Percentiles rank a stretch among this genome's conserved stretches.
Conservation (phyloP, 2,329 filamentous ascomycete genomes). For the Fusarium annulatum region DNA sequence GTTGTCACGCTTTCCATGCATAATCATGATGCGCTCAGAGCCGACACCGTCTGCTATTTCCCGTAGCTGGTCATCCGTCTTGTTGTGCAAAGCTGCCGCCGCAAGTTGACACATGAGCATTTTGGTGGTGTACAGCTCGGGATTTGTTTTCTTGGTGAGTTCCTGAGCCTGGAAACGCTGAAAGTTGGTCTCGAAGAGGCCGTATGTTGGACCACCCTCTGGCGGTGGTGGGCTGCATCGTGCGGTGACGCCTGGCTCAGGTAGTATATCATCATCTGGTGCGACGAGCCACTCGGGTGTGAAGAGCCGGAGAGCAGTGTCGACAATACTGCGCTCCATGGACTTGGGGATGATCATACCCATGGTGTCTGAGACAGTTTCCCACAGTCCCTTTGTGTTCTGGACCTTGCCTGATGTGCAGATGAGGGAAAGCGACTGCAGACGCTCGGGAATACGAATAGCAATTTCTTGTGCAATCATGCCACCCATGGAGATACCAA, state of each 20-base stretch:
- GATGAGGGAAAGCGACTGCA: constrained; percentile 68
- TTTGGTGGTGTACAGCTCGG: constrained; percentile 68
- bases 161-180: constrained; percentile 87
- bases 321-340: constrained; percentile 72
- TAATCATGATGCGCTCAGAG: constrained; percentile 77
- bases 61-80: constrained; percentile 64
- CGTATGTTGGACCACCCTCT: constrained; percentile 53
- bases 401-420: constrained; percentile 71
- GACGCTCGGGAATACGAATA: constrained; percentile 60
- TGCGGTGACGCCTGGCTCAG: constrained; percentile 56
- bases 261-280: constrained; percentile 69
- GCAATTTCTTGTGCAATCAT: constrained; percentile 92
- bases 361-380: constrained; percentile 70
- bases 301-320: constrained; percentile 75
- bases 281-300: constrained; percentile 68
- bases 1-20: constrained; percentile 80
- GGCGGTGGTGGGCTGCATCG: constrained; percentile 49
- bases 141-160: constrained; percentile 74
- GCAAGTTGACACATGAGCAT: constrained; percentile 83
- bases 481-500: constrained; percentile 86
- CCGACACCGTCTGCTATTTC: constrained; percentile 76
- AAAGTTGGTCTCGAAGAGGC: constrained; percentile 77
- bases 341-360: constrained; percentile 75
- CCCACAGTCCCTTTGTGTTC: constrained; percentile 69
- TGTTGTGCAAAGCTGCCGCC: constrained; percentile 83